Conservation (phyloP, 164 flowering plant species). For the Amborella trichopoda region DNA sequence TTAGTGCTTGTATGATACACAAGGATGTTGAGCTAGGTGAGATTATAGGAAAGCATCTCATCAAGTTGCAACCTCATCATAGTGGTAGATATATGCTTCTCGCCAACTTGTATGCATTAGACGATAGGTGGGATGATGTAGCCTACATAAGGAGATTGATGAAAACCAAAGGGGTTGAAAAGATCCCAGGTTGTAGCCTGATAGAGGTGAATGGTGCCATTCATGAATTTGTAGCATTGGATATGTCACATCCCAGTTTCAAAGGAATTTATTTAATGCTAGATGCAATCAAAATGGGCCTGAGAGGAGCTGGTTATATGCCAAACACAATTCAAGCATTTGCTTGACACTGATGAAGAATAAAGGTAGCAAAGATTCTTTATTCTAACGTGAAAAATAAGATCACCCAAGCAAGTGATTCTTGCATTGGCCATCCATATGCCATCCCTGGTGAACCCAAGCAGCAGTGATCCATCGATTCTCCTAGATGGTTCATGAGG, state of each 20-base stretch:
- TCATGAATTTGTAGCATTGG: conserved; percentile 20
- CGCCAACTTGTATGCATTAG: conserved; percentile 20
- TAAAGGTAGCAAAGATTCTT: not conserved
- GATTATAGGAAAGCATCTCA: conserved; percentile 17
- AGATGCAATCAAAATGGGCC: conserved; percentile 5
- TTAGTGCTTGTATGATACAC: conserved; percentile 29
- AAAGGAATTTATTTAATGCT: conserved; percentile 8
- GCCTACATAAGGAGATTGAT: conserved; percentile 20
- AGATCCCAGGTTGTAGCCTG: conserved; percentile 23
- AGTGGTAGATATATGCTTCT: conserved; percentile 24
- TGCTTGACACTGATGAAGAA: conserved; percentile 1
- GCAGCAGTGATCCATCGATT: no score
- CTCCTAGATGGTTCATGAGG: no score
- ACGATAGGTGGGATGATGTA: conserved; percentile 16
- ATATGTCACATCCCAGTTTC: conserved; percentile 6
- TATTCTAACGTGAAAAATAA: no score
- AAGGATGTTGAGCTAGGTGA: conserved; percentile 19
- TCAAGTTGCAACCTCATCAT: conserved; percentile 17
- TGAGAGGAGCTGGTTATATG: conserved; percentile 3
- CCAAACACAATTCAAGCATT: not conserved
- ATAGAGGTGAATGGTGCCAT: conserved; percentile 15
- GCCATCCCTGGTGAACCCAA: no score
- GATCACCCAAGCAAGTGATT: no score
- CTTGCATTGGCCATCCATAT: no score
- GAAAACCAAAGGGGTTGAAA: conserved; percentile 21